A percentile compares a stretch with the other conserved stretches of the same genome.
These are phyloP conservation scores for Fraxinus dipetala DNA, from an alignment of 305 asterid species.

Conservation along the genomic window DNA sequence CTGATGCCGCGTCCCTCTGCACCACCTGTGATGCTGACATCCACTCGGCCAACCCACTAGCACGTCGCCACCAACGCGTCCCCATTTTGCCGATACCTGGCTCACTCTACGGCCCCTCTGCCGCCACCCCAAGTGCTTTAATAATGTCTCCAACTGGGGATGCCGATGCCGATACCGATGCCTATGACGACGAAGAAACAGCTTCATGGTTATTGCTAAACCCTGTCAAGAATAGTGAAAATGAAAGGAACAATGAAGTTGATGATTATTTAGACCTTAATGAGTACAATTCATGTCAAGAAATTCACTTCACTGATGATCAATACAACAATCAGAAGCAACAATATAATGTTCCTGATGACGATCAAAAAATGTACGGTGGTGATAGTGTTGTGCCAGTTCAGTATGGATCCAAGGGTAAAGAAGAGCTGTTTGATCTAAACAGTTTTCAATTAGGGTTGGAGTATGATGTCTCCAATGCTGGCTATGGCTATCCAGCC, in stretches of 20 bases:
- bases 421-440: constrained; percentile 31
- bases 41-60: constrained; percentile 50
- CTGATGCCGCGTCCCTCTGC: constrained; percentile 54
- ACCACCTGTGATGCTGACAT: constrained; percentile 39
- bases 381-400: constrained; percentile 56
- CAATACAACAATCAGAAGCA: constrained; percentile 28
- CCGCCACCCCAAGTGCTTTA: constrained; percentile 14
- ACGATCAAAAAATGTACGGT: constrained; percentile 30
- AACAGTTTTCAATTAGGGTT: constrained; percentile 38
- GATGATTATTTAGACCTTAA: constrained; percentile 57
- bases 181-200: constrained; percentile 48
- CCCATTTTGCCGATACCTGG: constrained; percentile 50
- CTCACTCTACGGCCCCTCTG: constrained; percentile 26
- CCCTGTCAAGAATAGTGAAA: constrained; percentile 35
- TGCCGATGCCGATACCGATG: constrained; percentile 15
- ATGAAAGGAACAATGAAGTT: constrained; percentile 30
- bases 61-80: constrained; percentile 52
- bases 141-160: constrained; percentile 11
- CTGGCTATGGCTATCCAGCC: constrained; percentile 46
- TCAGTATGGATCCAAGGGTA: constrained; percentile 26
- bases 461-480: constrained; percentile 39
- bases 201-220: constrained; percentile 58
- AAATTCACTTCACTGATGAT: constrained; percentile 31
- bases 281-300: constrained; percentile 42
- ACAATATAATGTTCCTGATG: constrained; percentile 18